phyloP scores from a whole-genome alignment of 2,329 filamentous ascomycete species.

The Sclerotinia glacialis region DNA sequence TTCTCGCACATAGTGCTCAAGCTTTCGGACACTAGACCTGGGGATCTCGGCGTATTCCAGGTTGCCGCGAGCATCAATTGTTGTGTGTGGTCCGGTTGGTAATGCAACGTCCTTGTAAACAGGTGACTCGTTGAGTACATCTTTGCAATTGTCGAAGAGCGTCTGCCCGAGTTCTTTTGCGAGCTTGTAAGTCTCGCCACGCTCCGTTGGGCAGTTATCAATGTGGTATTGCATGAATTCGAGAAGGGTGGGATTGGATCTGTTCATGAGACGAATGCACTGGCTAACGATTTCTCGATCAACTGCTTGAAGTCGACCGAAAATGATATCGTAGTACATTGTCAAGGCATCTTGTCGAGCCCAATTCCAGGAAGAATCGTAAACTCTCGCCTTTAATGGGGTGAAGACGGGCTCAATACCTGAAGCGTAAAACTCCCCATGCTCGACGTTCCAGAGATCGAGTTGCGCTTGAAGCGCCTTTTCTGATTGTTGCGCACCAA shows the following conservation, averaged over 20 bases:
- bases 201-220: constrained; percentile 94
- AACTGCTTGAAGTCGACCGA: constrained; percentile 86
- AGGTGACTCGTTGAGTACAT: constrained; percentile 77
- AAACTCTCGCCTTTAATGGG: constrained; percentile 87
- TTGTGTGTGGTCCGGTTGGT: constrained; percentile 88
- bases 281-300: constrained; percentile 98
- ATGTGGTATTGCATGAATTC: constrained; percentile 99
- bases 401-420: constrained; percentile 95
- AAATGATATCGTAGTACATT: constrained; percentile 99
- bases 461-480: constrained; percentile 87
- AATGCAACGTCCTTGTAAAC: constrained; percentile 95
- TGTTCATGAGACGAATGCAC: constrained; percentile 99
- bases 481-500: constrained; percentile 80
- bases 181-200: constrained; percentile 96
- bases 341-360: constrained; percentile 92
- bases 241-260: constrained; percentile 89
- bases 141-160: constrained; percentile 96
- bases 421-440: constrained; percentile 92
- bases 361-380: constrained; percentile 99
- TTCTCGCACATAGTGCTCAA: constrained; percentile 97
- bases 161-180: constrained; percentile 91
- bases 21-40: constrained; percentile 84
- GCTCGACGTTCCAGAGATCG: constrained; percentile 91
- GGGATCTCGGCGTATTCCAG: constrained; percentile 88
- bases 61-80: constrained; percentile 88